These are phyloP conservation scores for Alternaria rosae DNA, from an alignment of 2,329 filamentous ascomycete genomes.

Conservation along the genomic window DNA sequence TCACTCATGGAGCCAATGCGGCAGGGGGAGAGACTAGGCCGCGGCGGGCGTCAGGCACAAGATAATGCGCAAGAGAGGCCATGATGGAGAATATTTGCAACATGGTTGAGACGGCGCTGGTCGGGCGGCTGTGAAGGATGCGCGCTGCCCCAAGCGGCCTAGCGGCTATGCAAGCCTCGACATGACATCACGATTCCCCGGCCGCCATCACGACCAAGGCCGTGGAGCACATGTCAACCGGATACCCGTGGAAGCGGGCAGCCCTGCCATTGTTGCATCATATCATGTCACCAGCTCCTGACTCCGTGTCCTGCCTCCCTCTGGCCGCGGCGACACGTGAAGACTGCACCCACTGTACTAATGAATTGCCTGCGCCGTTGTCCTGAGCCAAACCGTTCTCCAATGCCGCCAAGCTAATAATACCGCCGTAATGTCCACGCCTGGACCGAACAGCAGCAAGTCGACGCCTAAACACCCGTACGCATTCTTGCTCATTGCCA, in stretches of 20 bases:
- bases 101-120: constrained; percentile 3
- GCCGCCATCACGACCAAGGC: constrained; percentile 12
- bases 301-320: neutral
- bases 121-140: constrained; percentile 8
- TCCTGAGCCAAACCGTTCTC: constrained; percentile 3
- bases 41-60: constrained; percentile 25
- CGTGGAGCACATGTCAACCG: neutral
- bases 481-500: constrained; percentile 9
- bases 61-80: constrained; percentile 3
- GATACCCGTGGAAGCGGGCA: constrained; percentile 1
- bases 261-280: constrained; percentile 18
- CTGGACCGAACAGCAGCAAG: constrained; percentile 29
- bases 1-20: constrained; percentile 19
- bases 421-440: constrained; percentile 30
- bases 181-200: constrained; percentile 39
- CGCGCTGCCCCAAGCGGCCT: constrained; percentile 19
- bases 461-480: constrained; percentile 51
- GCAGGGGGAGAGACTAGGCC: constrained; percentile 29
- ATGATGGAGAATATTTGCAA: constrained; percentile 10
- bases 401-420: constrained; percentile 22
- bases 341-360: constrained; percentile 4
- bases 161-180: constrained; percentile 26
- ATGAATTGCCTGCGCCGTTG: constrained; percentile 4
- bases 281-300: constrained; percentile 13
- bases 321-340: constrained; percentile 11